Evolutionary conservation across 768 basidiomycete genomes (phyloP).

Genomic region (Pisolithus sp.): DNA sequence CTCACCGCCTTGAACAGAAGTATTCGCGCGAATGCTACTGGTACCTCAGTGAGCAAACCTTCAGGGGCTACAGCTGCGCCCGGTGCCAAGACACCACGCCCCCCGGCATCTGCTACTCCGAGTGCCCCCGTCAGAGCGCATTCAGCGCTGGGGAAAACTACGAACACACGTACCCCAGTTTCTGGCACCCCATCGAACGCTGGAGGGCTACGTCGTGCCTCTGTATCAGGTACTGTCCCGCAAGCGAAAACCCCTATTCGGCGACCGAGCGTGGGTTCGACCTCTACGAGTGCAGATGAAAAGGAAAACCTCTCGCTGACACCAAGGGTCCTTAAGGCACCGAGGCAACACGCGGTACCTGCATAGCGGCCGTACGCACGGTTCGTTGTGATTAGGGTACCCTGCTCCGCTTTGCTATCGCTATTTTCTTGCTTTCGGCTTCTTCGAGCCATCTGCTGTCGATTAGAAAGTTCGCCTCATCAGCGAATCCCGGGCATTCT

Average conservation of each 20-base stretch:
- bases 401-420: conserved; percentile 2
- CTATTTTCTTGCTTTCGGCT: not conserved
- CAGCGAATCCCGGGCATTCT: conserved; percentile 1
- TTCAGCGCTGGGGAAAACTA: conserved; percentile 23
- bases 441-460: conserved; percentile 1
- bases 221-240: conserved; percentile 26
- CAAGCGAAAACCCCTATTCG: conserved; percentile 30
- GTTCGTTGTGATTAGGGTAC: conserved; percentile 7
- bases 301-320: conserved; percentile 50
- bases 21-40: conserved; percentile 35
- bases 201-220: conserved; percentile 21
- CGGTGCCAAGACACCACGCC: conserved; percentile 24
- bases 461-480: conserved; percentile 3
- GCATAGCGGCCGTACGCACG: conserved; percentile 7
- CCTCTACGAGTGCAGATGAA: conserved; percentile 44
- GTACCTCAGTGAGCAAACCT: conserved; percentile 19
- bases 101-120: conserved; percentile 33
- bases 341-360: conserved; percentile 13
- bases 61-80: conserved; percentile 52
- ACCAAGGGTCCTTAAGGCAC: conserved; percentile 13
- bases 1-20: conserved; percentile 44
- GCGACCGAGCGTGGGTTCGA: conserved; percentile 29
- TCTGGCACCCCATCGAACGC: conserved; percentile 1
- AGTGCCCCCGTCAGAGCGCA: conserved; percentile 32
- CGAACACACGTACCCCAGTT: conserved; percentile 12